Base-by-base conservation (phyloP, 768 basidiomycete species). In the Trametes cinnabarina region DNA sequence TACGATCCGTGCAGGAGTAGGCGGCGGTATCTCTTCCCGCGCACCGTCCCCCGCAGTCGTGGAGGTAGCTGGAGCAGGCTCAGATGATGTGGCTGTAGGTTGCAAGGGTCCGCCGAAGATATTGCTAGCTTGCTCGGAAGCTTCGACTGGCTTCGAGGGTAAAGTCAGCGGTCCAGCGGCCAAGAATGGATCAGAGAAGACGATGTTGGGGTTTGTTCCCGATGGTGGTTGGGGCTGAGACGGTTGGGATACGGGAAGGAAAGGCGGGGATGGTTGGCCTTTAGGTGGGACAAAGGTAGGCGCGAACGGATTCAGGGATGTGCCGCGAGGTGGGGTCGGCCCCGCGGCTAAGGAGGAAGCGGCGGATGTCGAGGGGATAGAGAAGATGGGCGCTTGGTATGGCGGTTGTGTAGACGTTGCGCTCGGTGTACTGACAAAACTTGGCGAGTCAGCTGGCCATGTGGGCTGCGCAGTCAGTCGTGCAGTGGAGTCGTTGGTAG, bases 231-330 rank as follows among this genome's bases (percentile, higher is more conserved):
- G 30, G 6, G 7, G 35, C 11, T 20, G 40, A 22, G 25, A 50
- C 30, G 47, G 37, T 22, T 20, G 40, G 3, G 40, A 20, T 3
- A 14, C 4, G 5, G 48, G 32, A 26, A 34, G 19, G 22, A 53
- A 17, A 19, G 47, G 47, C 6, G 22, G 30, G 7, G 51, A 25
- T 19, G 50, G 41, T 4, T 43, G 23, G 30, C 4, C 22, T 44
- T 25, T 22, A n/a, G 48, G 35, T 23, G 43, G 49, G 3, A 43
- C 34, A 25, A 58, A 63, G 19, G 55, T 39, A 2, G 64, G 19
- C 15, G 64, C 59, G 2, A 50, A 51, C 12, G 63, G 63, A 20
- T 63, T 65, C 22, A 60, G 30, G n/a, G 58, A 42, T 10, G 32
- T 4, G 32, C 20, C 42, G 3, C 22, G 12, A 5, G 42, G 20